These are phyloP conservation scores for Aspergillus nanangensis DNA, from an alignment of 495 filamentous ascomycete species.

Conservation along the genomic window DNA sequence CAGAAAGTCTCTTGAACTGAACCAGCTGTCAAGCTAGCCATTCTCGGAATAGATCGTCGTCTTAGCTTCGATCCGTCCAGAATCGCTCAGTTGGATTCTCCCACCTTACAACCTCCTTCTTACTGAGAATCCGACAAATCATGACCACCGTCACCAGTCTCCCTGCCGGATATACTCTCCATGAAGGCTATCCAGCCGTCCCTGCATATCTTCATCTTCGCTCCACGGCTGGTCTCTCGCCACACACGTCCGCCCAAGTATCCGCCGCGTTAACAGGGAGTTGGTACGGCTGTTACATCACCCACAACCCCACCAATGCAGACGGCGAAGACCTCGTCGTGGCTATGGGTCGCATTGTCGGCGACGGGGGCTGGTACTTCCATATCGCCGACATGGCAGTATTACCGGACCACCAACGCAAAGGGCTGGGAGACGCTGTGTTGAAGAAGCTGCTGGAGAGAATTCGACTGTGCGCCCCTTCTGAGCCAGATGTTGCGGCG, in stretches of 20 bases:
- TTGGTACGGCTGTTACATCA: slow-evolving; percentile 42
- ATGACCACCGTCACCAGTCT: too few species aligned
- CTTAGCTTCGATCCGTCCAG: too few species aligned
- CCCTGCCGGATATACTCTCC: too few species aligned
- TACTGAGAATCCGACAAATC: too few species aligned
- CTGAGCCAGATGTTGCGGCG: slow-evolving; percentile 19
- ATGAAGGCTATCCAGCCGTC: too few species aligned
- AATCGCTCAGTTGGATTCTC: too few species aligned
- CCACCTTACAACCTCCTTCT: too few species aligned
- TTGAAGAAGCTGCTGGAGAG: slow-evolving; percentile 36
- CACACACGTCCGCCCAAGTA: slow-evolving; percentile 33
- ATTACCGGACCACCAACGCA: slow-evolving; percentile 41
- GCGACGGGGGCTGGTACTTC: slow-evolving; percentile 53
- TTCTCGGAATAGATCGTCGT: too few species aligned
- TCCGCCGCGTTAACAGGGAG: slow-evolving; percentile 25
- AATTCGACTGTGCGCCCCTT: slow-evolving; percentile 26
- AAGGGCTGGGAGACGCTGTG: slow-evolving; percentile 44
- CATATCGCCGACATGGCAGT: slow-evolving; percentile 51
- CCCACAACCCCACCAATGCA: slow-evolving; percentile 15
- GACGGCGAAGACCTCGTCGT: slow-evolving; percentile 9
- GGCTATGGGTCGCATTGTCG: slow-evolving; percentile 49
- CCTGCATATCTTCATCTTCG: too few species aligned
- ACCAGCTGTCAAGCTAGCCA: too few species aligned
- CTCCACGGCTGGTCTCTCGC: too few species aligned
- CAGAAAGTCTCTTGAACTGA: too few species aligned